Evolutionary conservation across 768 basidiomycete genomes (phyloP).

Genomic region (Holtermannia corniformis): DNA sequence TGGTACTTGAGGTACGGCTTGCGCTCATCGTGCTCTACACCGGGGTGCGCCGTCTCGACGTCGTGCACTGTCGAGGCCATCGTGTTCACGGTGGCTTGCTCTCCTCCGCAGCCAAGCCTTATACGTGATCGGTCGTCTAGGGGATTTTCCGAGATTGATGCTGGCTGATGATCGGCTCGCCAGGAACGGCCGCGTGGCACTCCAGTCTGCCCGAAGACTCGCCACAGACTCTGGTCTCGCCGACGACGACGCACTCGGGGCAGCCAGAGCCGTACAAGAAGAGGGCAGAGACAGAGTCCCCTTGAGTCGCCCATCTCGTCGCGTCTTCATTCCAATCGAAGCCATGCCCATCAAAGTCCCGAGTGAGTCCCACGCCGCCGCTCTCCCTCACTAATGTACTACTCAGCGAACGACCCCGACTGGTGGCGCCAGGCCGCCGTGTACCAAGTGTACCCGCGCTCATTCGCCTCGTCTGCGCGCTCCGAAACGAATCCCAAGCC

Average conservation of each 20-base stretch:
- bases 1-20: background rate
- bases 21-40: background rate
- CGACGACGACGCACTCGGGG: too few species aligned
- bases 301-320: too few species aligned
- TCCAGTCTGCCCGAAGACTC: too few species aligned
- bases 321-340: background rate
- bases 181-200: too few species aligned
- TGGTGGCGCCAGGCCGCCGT: slow-evolving; percentile 34
- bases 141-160: too few species aligned
- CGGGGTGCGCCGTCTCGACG: background rate
- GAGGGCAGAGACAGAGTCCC: too few species aligned
- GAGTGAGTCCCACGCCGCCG: background rate
- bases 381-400: too few species aligned
- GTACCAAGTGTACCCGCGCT: slow-evolving; percentile 35
- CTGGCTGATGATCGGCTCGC: too few species aligned
- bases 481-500: slow-evolving; percentile 23
- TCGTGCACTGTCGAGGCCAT: background rate
- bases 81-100: background rate
- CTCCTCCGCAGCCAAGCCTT: background rate
- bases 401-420: slow-evolving; percentile 19
- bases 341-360: background rate
- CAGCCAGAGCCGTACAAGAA: too few species aligned
- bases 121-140: too few species aligned
- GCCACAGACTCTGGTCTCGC: too few species aligned
- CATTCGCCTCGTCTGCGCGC: slow-evolving; percentile 10